Percentiles rank a stretch among this genome's conserved stretches.
Evolutionary conservation across 148 eudicot species (phyloP).

Genomic region (Persicaria tinctoria): DNA sequence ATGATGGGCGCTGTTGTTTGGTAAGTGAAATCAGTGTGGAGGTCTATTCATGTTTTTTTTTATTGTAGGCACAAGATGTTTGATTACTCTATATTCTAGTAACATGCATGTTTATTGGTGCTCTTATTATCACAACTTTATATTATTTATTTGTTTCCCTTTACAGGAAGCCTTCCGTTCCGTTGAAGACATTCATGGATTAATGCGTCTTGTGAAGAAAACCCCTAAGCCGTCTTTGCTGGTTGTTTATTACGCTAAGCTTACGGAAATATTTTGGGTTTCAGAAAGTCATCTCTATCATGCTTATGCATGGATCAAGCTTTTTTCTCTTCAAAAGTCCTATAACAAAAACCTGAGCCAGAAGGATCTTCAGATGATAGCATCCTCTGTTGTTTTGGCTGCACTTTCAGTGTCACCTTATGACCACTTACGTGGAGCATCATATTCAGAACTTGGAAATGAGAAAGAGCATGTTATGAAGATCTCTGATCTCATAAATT

Average conservation of each 20-base stretch:
- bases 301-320: slow-evolving; percentile 93
- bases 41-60: background rate
- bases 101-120: background rate
- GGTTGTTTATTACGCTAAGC: slow-evolving; percentile 80
- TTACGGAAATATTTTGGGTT: slow-evolving; percentile 78
- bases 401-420: slow-evolving; percentile 79
- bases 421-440: slow-evolving; percentile 62
- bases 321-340: slow-evolving; percentile 73
- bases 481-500: slow-evolving; percentile 80
- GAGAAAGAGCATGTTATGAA: slow-evolving; percentile 69
- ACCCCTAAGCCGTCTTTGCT: slow-evolving; percentile 69
- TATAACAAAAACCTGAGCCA: slow-evolving; percentile 80
- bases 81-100: background rate
- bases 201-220: slow-evolving; percentile 82
- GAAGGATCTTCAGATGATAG: slow-evolving; percentile 84
- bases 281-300: slow-evolving; percentile 77
- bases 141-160: background rate
- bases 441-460: slow-evolving; percentile 82
- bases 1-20: background rate
- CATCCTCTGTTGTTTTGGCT: slow-evolving; percentile 83
- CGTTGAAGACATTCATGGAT: slow-evolving; percentile 79
- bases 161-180: slow-evolving; percentile 86
- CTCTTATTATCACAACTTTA: background rate
- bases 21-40: background rate
- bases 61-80: background rate